Percentiles rank a stretch among this genome's conserved stretches.
Conservation (phyloP, 176 grass and related monocot species). For the Carex cristatella region DNA sequence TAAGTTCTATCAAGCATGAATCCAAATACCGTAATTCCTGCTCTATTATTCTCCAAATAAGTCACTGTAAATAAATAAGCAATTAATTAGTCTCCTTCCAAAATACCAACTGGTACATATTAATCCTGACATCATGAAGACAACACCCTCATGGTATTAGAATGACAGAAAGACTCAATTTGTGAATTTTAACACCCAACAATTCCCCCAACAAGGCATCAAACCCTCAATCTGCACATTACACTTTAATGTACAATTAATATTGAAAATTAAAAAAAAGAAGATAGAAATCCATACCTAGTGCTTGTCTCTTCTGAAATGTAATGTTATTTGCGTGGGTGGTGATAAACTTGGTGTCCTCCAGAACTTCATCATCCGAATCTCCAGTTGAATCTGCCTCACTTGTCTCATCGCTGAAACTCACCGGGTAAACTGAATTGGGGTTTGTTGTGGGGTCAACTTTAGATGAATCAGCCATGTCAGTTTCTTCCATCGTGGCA, state of each 20-base stretch:
- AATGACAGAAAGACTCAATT: background rate
- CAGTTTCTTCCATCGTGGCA: conserved; percentile 57
- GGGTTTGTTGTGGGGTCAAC: background rate
- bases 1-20: conserved; percentile 82
- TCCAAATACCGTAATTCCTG: conserved; percentile 85
- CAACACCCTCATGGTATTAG: background rate
- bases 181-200: background rate
- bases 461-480: background rate
- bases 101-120: background rate
- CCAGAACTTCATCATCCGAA: conserved; percentile 55
- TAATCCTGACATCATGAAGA: background rate
- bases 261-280: background rate
- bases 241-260: background rate
- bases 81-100: background rate
- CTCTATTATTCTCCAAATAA: conserved; percentile 94
- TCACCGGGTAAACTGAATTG: conserved; percentile 19
- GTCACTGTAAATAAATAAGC: conserved; percentile 47
- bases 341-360: conserved; percentile 47
- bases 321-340: conserved; percentile 40
- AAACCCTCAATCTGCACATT: background rate
- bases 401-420: conserved; percentile 12
- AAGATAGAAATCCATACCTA: conserved; percentile 35
- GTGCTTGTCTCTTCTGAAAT: conserved; percentile 91
- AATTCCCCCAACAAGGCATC: background rate
- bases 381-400: conserved; percentile 41